Percentiles rank a stretch among this genome's conserved stretches.
phyloP scores from a whole-genome alignment of 139 green algal genomes.

The Tetratostichococcus sp. region DNA sequence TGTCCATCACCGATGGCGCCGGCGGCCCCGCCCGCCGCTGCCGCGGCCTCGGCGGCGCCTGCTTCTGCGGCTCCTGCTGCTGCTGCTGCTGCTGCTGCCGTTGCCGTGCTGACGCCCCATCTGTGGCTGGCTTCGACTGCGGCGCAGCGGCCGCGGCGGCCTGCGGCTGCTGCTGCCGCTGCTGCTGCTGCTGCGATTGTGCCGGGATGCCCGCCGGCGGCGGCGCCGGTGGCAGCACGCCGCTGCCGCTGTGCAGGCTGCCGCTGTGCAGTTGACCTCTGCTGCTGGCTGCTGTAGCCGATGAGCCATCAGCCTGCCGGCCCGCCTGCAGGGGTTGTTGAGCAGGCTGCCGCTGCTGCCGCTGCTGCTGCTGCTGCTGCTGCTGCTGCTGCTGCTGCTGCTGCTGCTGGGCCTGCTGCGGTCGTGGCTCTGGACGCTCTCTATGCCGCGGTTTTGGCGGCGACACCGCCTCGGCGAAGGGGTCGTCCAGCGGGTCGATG shows the following conservation, averaged over 20 bases:
- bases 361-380: conserved; percentile 1
- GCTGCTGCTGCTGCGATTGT: neutral
- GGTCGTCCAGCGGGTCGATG: neutral
- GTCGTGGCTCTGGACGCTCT: conserved; percentile 3
- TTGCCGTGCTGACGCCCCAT: neutral
- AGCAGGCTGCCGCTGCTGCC: too few relatives aligned
- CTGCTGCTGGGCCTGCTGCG: neutral
- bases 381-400: conserved; percentile 10
- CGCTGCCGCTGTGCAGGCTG: too few relatives aligned
- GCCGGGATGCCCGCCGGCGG: too few relatives aligned
- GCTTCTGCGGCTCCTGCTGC: neutral
- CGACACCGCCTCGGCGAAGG: neutral
- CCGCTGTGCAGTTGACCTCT: too few relatives aligned
- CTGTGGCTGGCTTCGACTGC: too few relatives aligned
- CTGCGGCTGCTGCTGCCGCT: neutral
- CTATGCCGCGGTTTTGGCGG: neutral
- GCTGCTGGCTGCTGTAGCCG: too few relatives aligned
- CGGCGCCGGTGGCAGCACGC: too few relatives aligned
- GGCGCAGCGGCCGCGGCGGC: too few relatives aligned
- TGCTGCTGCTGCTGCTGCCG: neutral
- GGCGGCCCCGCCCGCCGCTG: too few relatives aligned
- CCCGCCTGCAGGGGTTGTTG: too few relatives aligned
- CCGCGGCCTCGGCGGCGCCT: too few relatives aligned
- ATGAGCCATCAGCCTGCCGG: too few relatives aligned
- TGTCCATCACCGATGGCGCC: neutral